Evolutionary conservation across 352 stramenopile species (phyloP), one percentile per base, ranked within the genome.

Genomic region (Phytophthora agathidicida): DNA sequence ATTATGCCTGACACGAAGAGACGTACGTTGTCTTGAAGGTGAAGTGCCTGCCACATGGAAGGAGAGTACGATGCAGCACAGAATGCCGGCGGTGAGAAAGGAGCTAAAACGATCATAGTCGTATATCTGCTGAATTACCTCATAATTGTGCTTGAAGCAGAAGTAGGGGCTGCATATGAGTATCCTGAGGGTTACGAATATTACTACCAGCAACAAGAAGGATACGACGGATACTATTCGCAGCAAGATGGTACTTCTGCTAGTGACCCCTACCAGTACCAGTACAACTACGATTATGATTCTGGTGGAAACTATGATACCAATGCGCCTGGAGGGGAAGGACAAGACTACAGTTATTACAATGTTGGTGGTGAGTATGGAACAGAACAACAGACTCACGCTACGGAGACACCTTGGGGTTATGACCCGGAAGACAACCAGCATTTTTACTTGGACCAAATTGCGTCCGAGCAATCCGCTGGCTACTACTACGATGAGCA

Each of bases 401-500:
- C 8, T 24, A 26, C n/a, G 2, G 42, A 55, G 10, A 36, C 11
- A 1, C 47, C 43, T 23, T 67, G 50, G 42, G 37, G 22, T 20
- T 68, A 68, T 28, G 43, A 13, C 13, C 24, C 50, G 7, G 59
- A 68, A 57, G 59, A 47, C 1, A 28, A 19, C 1, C 50, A 61
- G 9, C 53, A 60, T 36, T 5, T 38, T 7, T 70, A 70, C 48
- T 45, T 65, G 54, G 61, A 71, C 16, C 61, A 71, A 9, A 32
- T 71, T 19, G 28, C 61, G 11, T 16, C 26, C 8, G 61, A 65
- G 7, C 61, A 71, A 23, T 36, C 42, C 1, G 31, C 20, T n/a
- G 59, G 52, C 1, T 69, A 73, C 30, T 68, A 73, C 27, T 70
- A 68, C 46, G 58, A 73, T 42, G 52, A 66, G 22, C 22, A 52